Evolutionary conservation across 352 stramenopile species (phyloP), one percentile per base, ranked within the genome.

Genomic region (Thalassiosira oceanica): DNA sequence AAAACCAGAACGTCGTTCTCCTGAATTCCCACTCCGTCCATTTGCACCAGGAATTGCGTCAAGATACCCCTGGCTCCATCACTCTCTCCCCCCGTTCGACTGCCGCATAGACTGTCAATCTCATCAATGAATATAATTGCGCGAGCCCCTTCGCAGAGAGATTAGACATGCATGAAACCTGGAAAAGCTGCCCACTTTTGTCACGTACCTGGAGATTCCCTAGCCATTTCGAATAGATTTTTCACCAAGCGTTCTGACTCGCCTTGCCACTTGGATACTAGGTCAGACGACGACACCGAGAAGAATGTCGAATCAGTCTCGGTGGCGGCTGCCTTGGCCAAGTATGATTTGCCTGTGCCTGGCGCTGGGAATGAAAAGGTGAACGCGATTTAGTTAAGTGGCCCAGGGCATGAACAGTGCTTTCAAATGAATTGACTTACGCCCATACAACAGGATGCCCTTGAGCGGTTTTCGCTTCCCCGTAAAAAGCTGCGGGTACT

Each of bases 11-110:
- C 79, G 39, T 78, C 57, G 7, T 55, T 63, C 16, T 78, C 63
- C 64, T 92, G 89, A 56, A 96, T 96, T 6, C 92, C 93, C 0
- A 97, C 94, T 18, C 94, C 94, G 67, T 98, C 93, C 95, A 99
- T 98, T 73, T 99, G 96, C 18, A 99, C 95, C 3, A 99, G 83
- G 55, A 99, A 98, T 80, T 99, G 95, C 7, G 96, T 99, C 78
- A 98, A 98, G 75, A 98, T 97, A 44, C 94, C 87, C 29, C 96
- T 79, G 2, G 95, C 95, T 2, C 92, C 96, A 53, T 99, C 96
- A 56, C 90, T 97, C 73, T 99, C 95, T 55, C 69, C 70, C 72
- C 98, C 94, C 0, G 87, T 94, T 60, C 95, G 89, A 66, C 85
- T 96, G 6, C 93, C 95, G 64, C 93, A 98, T 11, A 98, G 70